Percentiles rank a stretch among this genome's conserved stretches.
Conservation (phyloP, 805 yeast genomes). For the Hanseniaspora occidentalis region DNA sequence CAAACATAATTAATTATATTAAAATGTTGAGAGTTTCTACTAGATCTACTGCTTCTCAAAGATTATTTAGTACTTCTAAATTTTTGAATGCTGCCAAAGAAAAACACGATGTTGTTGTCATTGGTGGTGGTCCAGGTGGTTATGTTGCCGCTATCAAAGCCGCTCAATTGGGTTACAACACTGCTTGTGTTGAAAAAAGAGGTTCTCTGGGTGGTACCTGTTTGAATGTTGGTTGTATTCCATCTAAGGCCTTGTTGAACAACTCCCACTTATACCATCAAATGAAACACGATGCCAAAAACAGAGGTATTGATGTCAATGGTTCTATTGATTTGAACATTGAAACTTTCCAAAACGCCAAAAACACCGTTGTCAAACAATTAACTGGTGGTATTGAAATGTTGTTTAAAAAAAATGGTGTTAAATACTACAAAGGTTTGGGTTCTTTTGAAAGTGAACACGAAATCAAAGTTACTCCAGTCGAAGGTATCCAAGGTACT, state of each 20-base stretch:
- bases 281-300: conserved; percentile 69
- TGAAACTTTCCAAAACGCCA: conserved; percentile 74
- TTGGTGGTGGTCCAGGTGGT: conserved; percentile 99
- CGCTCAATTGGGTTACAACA: conserved; percentile 87
- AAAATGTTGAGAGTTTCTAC: conserved; percentile 7
- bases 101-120: conserved; percentile 82
- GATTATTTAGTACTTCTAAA: conserved; percentile 8
- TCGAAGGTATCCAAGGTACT: conserved; percentile 71
- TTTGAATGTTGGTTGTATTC: conserved; percentile 97
- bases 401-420: conserved; percentile 91
- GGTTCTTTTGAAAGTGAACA: conserved; percentile 82
- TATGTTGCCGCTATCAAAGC: conserved; percentile 98
- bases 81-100: conserved; percentile 17
- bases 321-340: conserved; percentile 66
- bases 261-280: conserved; percentile 89
- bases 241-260: conserved; percentile 90
- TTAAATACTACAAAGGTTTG: conserved; percentile 85
- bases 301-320: conserved; percentile 78
- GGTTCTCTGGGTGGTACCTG: conserved; percentile 97
- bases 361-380: conserved; percentile 79
- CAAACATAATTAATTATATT: too few species aligned
- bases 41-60: conserved; percentile 1
- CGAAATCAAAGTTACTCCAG: conserved; percentile 66
- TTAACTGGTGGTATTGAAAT: conserved; percentile 90
- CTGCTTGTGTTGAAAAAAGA: conserved; percentile 96